These are phyloP conservation scores for Umbelopsis isabellina DNA, from an alignment of 192 early-diverging fungal species.

Conservation along the genomic window DNA sequence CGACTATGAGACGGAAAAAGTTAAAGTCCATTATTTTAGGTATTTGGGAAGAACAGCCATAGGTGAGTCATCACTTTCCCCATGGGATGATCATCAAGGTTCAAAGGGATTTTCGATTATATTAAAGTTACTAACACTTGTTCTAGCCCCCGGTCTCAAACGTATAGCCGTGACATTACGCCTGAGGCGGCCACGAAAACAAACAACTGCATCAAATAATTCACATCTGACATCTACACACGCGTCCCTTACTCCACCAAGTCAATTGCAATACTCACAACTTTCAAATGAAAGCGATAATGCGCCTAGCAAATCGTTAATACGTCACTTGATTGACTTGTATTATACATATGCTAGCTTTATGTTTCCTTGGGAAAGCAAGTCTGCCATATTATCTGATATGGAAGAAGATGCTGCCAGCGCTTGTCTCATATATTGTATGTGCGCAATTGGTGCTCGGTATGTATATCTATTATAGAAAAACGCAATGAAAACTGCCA, in stretches of 20 bases:
- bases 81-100: neutral
- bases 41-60: slow-evolving; percentile 10
- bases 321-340: slow-evolving; percentile 4
- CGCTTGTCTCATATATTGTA: neutral
- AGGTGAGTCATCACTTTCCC: neutral
- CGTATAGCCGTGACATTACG: slow-evolving; percentile 10
- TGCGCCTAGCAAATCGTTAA: neutral
- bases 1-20: slow-evolving; percentile 16
- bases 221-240: neutral
- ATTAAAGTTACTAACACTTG: neutral
- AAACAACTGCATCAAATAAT: neutral
- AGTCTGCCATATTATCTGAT: slow-evolving; percentile 5
- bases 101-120: neutral
- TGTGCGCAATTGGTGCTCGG: slow-evolving; percentile 17
- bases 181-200: neutral
- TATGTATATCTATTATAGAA: neutral
- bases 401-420: slow-evolving; percentile 13
- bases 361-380: slow-evolving; percentile 21
- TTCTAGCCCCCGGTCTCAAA: neutral
- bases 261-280: neutral
- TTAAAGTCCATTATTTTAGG: slow-evolving; percentile 10
- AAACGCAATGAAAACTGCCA: neutral
- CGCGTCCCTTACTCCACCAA: no score
- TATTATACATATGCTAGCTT: slow-evolving; percentile 7
- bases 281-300: neutral